Evolutionary conservation across 2,329 filamentous ascomycete species (phyloP).

Genomic region (Talaromyces sp.): DNA sequence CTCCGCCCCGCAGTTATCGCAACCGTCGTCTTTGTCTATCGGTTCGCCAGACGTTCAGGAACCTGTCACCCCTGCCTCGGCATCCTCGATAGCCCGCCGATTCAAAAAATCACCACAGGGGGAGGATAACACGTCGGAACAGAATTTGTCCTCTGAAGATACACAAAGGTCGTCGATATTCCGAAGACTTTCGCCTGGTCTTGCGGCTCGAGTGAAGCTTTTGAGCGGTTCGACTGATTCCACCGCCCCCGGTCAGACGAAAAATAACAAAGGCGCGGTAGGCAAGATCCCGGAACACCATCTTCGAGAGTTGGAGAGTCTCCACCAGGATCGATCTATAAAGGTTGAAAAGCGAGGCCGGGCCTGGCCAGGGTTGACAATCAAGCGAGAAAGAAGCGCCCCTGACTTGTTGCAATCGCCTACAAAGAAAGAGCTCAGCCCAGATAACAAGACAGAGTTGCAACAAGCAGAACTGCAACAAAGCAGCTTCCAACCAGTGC

Average conservation of each 20-base stretch:
- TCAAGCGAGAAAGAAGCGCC: conserved; percentile 20
- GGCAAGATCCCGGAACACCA: conserved; percentile 42
- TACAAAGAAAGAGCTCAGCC: conserved; percentile 14
- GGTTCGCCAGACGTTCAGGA: conserved; percentile 16
- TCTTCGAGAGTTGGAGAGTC: conserved; percentile 39
- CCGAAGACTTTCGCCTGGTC: conserved; percentile 41
- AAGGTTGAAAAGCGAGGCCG: conserved; percentile 37
- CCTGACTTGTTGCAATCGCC: conserved; percentile 21
- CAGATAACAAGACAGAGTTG: background rate
- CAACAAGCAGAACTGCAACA: background rate
- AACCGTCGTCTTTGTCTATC: conserved; percentile 17
- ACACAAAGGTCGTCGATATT: conserved; percentile 34
- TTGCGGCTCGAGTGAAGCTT: conserved; percentile 42
- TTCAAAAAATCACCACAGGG: conserved; percentile 25
- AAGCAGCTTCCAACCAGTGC: background rate
- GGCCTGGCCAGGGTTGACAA: conserved; percentile 29
- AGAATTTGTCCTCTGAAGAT: conserved; percentile 27
- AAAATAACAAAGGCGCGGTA: conserved; percentile 23
- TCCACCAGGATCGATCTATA: conserved; percentile 38
- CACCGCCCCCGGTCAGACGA: conserved; percentile 11
- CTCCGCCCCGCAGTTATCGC: conserved; percentile 26
- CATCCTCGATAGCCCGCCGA: background rate
- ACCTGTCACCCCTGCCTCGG: conserved; percentile 26
- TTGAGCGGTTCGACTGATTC: conserved; percentile 36
- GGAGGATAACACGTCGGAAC: conserved; percentile 21